Conservation (phyloP, 495 filamentous ascomycete genomes). For the Penicillium dipodomyicola region DNA sequence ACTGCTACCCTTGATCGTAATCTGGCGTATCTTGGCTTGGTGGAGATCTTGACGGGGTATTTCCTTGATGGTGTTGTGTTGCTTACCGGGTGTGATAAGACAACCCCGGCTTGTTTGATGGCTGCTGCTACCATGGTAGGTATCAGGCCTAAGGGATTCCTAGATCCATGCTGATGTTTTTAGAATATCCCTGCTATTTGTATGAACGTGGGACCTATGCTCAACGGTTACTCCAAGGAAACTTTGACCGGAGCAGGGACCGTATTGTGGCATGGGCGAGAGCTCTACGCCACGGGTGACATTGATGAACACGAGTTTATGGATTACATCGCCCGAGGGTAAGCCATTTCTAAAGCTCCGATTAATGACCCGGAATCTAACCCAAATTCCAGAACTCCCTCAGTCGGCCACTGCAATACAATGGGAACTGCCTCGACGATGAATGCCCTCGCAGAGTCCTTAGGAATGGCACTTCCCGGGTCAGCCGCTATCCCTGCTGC, state of each 20-base stretch:
- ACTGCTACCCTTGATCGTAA: constrained; percentile 55
- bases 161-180: background rate
- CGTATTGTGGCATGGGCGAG: constrained; percentile 52
- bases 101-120: constrained; percentile 55
- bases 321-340: constrained; percentile 51
- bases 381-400: constrained; percentile 38
- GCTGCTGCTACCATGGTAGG: constrained; percentile 54
- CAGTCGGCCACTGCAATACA: constrained; percentile 55
- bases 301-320: constrained; percentile 48
- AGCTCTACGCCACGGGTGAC: constrained; percentile 52
- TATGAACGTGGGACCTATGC: constrained; percentile 56
- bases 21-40: constrained; percentile 50
- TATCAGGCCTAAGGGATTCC: constrained; percentile 1
- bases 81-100: constrained; percentile 59
- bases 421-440: constrained; percentile 60
- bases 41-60: constrained; percentile 53
- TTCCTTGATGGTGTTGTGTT: constrained; percentile 55
- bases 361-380: constrained; percentile 9
- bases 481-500: constrained; percentile 54
- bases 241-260: constrained; percentile 46
- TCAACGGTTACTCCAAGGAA: constrained; percentile 49
- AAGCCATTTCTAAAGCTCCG: constrained; percentile 9
- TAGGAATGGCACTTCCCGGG: constrained; percentile 56
- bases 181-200: constrained; percentile 56
- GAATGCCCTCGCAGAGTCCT: constrained; percentile 55